phyloP scores from a whole-genome alignment of 1,284 basidiomycete species.

The Trichosporon sp. region DNA sequence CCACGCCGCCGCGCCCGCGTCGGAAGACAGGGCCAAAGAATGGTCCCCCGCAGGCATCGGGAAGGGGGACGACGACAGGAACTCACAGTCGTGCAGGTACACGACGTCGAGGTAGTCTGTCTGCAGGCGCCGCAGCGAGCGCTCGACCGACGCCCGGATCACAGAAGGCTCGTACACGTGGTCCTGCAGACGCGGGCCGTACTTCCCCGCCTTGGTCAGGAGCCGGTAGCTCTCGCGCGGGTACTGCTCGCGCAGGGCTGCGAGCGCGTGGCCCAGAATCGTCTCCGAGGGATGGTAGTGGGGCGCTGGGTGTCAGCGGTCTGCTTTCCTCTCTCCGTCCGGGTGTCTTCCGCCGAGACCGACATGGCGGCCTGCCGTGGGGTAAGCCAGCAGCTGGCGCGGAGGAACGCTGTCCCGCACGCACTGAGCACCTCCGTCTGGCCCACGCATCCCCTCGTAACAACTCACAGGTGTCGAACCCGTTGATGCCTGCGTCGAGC shows the following conservation, averaged over 20 bases:
- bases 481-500: conserved; percentile 77
- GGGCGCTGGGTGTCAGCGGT: conserved; percentile 40
- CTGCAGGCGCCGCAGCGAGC: conserved; percentile 67
- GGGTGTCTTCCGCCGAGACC: too few species aligned
- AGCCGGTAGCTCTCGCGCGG: conserved; percentile 74
- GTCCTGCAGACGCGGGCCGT: conserved; percentile 58
- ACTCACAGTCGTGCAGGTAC: conserved; percentile 91
- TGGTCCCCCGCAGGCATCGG: conserved; percentile 52
- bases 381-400: too few species aligned
- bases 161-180: conserved; percentile 73
- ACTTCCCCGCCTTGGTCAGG: conserved; percentile 92
- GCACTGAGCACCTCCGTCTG: background rate
- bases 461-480: conserved; percentile 71
- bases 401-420: background rate
- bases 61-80: conserved; percentile 60
- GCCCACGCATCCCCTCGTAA: too few species aligned
- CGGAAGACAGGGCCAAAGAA: conserved; percentile 52
- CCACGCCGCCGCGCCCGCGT: conserved; percentile 4
- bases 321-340: background rate
- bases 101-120: conserved; percentile 80
- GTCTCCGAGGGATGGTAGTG: conserved; percentile 90
- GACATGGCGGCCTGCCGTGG: too few species aligned
- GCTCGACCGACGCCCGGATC: conserved; percentile 65
- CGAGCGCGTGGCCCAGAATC: conserved; percentile 71
- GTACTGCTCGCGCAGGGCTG: conserved; percentile 63